Conservation (phyloP, 805 yeast genomes). For the Cyberlindnera euphorbiae region DNA sequence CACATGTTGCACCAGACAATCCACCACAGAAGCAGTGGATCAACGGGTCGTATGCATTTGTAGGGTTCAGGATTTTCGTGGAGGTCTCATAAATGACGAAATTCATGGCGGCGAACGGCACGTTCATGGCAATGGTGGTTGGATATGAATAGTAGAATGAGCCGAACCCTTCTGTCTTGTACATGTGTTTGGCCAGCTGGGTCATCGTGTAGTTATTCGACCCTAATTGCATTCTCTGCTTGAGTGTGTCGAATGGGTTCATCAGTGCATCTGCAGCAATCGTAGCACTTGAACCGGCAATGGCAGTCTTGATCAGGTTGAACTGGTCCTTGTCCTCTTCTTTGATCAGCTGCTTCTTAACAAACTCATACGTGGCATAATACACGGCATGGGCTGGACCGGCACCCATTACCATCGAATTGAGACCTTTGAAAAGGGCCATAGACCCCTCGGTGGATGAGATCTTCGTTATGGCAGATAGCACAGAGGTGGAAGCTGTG, state of each 20-base stretch:
- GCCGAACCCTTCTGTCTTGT: slow-evolving; percentile 58
- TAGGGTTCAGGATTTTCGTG: slow-evolving; percentile 75
- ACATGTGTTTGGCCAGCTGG: slow-evolving; percentile 42
- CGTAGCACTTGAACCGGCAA: slow-evolving; percentile 90
- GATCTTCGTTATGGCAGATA: slow-evolving; percentile 67
- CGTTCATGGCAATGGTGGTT: slow-evolving; percentile 84
- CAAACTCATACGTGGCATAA: slow-evolving; percentile 86
- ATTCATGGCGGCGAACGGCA: slow-evolving; percentile 93
- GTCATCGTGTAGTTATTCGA: slow-evolving; percentile 23
- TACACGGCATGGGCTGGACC: slow-evolving; percentile 99
- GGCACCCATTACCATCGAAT: slow-evolving; percentile 92
- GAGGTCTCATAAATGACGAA: slow-evolving; percentile 88
- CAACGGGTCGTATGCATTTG: slow-evolving; percentile 76
- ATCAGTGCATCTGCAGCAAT: slow-evolving; percentile 90
- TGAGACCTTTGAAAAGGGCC: slow-evolving; percentile 91
- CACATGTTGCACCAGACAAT: slow-evolving; percentile 90
- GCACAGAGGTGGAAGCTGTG: slow-evolving; percentile 38
- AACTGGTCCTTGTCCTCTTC: slow-evolving; percentile 33
- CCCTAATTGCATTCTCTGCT: slow-evolving; percentile 85
- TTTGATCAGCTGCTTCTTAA: slow-evolving; percentile 37
- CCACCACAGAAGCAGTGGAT: slow-evolving; percentile 92
- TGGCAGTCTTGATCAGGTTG: slow-evolving; percentile 78
- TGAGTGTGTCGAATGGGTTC: slow-evolving; percentile 95
- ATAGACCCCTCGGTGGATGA: slow-evolving; percentile 84
- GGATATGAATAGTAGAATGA: slow-evolving; percentile 93